These are phyloP conservation scores for Lasiodiplodia sp. DNA, from an alignment of 2,329 filamentous ascomycete genomes.

Conservation along the genomic window DNA sequence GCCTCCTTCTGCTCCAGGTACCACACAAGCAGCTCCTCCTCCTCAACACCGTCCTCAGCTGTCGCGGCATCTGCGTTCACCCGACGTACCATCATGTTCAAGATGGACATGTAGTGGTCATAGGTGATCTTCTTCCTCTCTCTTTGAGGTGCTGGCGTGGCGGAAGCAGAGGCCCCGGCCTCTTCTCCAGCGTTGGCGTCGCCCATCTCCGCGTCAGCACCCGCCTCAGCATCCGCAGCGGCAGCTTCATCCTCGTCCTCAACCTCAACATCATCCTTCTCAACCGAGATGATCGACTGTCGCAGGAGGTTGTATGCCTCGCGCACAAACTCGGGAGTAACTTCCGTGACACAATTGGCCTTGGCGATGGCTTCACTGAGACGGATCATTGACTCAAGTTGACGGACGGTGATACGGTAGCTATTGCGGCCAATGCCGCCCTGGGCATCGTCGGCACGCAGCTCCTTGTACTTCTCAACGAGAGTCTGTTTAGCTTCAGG, in stretches of 20 bases:
- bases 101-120: slow-evolving; percentile 91
- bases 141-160: slow-evolving; percentile 43
- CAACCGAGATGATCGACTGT: slow-evolving; percentile 96
- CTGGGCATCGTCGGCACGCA: slow-evolving; percentile 90
- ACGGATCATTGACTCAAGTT: slow-evolving; percentile 94
- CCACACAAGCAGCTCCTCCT: slow-evolving; percentile 83
- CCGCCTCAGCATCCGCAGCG: slow-evolving; percentile 59
- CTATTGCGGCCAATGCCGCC: slow-evolving; percentile 93
- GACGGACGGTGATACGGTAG: slow-evolving; percentile 96
- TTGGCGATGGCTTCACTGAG: slow-evolving; percentile 98
- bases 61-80: slow-evolving; percentile 82
- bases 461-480: slow-evolving; percentile 93
- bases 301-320: slow-evolving; percentile 91
- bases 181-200: slow-evolving; percentile 43
- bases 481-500: slow-evolving; percentile 84
- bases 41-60: slow-evolving; percentile 82
- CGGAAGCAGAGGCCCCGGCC: slow-evolving; percentile 44
- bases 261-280: slow-evolving; percentile 96
- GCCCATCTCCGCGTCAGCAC: slow-evolving; percentile 43
- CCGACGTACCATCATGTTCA: slow-evolving; percentile 82
- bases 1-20: slow-evolving; percentile 92
- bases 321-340: slow-evolving; percentile 82
- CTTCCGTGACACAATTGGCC: slow-evolving; percentile 92
- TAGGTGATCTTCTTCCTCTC: slow-evolving; percentile 89
- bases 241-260: slow-evolving; percentile 78